phyloP scores from a whole-genome alignment of 257 asterid genomes.

The Przewalskia tangutica region DNA sequence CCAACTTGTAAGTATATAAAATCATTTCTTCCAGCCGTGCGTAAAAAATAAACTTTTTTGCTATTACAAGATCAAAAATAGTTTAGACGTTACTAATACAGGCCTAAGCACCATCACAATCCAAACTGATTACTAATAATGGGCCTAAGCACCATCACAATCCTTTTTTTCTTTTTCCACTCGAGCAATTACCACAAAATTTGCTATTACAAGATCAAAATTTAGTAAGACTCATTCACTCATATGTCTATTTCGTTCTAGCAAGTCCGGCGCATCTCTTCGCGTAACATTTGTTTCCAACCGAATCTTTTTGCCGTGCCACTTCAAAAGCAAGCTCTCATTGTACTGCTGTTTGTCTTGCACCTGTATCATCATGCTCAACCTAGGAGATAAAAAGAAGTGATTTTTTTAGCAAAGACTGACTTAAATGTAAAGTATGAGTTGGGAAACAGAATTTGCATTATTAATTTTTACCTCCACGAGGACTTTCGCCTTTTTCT shows the following conservation, averaged over 20 bases:
- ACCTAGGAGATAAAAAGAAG: constrained; percentile 35
- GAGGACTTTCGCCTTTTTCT: constrained; percentile 68
- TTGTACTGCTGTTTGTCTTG: constrained; percentile 40
- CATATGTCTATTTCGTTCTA: neutral
- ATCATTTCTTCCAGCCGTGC: too few species aligned
- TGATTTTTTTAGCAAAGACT: neutral
- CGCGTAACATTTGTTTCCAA: neutral
- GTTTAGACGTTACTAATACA: too few species aligned
- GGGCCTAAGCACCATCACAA: neutral
- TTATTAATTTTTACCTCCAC: constrained; percentile 45
- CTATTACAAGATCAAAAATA: too few species aligned
- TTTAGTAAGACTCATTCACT: neutral
- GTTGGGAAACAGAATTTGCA: neutral
- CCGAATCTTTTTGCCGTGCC: neutral
- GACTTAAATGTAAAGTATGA: neutral
- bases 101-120: neutral
- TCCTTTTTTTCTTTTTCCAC: neutral
- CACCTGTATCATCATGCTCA: constrained; percentile 50
- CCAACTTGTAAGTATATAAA: too few species aligned
- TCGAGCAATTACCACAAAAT: neutral
- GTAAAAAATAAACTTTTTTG: too few species aligned
- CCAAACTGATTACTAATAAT: neutral
- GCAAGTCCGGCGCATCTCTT: neutral
- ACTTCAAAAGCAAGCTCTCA: constrained; percentile 8
- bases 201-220: neutral